Percentiles rank a stretch among this genome's conserved stretches.
phyloP scores from a whole-genome alignment of 129 eudicot species.

The Tagetes patula region DNA sequence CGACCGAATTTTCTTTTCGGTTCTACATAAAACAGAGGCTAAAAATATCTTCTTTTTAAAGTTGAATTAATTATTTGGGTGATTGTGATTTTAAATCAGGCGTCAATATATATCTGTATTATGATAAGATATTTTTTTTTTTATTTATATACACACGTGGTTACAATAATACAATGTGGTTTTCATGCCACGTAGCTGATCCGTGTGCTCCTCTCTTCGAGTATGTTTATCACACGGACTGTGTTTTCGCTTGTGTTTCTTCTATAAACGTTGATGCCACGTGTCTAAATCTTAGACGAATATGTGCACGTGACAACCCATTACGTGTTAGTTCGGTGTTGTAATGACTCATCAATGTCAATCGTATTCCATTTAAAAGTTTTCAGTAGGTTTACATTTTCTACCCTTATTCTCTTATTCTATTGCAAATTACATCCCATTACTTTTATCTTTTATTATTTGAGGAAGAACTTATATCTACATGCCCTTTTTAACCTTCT shows the following conservation, averaged over 20 bases:
- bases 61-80: neutral
- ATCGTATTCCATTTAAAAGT: conserved; percentile 9
- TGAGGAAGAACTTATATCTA: neutral
- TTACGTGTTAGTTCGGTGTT: conserved; percentile 15
- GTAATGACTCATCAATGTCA: conserved; percentile 30
- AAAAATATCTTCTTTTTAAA: neutral
- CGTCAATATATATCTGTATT: neutral
- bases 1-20: too few species aligned
- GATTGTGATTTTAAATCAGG: neutral
- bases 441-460: neutral
- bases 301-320: conserved; percentile 20
- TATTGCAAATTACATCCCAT: neutral
- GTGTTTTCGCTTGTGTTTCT: conserved; percentile 38
- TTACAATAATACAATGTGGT: conserved; percentile 16
- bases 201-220: conserved; percentile 30
- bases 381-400: neutral
- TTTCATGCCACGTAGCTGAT: conserved; percentile 28
- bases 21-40: too few species aligned
- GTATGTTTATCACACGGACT: neutral
- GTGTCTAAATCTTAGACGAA: conserved; percentile 22
- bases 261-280: conserved; percentile 21
- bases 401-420: neutral
- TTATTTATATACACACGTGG: neutral
- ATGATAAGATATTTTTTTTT: conserved; percentile 5
- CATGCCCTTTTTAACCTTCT: too few species aligned